Evolutionary conservation across 78 protist genomes (phyloP).

Genomic region (Tieghemostelium lacteum): DNA sequence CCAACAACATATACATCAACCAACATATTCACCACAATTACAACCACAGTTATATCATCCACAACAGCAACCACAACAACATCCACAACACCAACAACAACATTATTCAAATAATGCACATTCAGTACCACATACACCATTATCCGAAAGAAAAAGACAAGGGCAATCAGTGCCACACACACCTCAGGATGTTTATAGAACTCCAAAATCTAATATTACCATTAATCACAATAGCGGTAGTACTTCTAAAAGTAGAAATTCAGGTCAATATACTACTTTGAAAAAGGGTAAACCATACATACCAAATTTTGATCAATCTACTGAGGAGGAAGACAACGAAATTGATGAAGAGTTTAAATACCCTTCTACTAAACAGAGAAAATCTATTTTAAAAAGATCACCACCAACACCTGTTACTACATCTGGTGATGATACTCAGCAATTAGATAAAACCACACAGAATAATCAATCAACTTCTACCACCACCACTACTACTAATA

Average conservation of each 20-base stretch:
- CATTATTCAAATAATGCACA: background rate
- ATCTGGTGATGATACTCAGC: no score
- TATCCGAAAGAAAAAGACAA: background rate
- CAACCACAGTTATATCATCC: background rate
- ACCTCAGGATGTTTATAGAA: no score
- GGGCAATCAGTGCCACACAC: background rate
- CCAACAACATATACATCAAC: background rate
- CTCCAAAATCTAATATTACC: no score
- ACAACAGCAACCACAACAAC: background rate
- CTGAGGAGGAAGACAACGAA: slow-evolving; percentile 21
- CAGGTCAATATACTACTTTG: background rate
- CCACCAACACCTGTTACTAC: no score
- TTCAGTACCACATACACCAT: background rate
- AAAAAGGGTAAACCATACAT: background rate
- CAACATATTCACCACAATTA: background rate
- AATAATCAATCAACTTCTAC: background rate
- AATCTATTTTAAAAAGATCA: background rate
- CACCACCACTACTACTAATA: background rate
- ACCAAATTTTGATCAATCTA: background rate
- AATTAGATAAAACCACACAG: background rate
- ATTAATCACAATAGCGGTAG: no score
- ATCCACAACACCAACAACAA: background rate
- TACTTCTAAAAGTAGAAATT: background rate
- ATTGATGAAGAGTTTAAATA: background rate
- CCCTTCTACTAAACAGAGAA: background rate